phyloP scores from a whole-genome alignment of 1,139 yeast species.

The Yamadazyma kanchanaburiensis region DNA sequence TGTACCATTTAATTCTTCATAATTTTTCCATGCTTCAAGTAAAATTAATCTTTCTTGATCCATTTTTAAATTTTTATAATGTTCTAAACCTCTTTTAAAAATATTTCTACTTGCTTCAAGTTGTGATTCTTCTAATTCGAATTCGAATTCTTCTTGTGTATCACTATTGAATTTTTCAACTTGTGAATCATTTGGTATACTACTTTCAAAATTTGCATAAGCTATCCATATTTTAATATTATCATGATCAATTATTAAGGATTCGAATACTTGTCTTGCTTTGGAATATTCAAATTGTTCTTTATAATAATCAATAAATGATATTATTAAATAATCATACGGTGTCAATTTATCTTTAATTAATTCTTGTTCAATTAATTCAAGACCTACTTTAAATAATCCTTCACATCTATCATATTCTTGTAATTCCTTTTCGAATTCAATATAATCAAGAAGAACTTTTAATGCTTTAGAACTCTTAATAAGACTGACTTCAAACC shows the following conservation, averaged over 20 bases:
- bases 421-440: constrained; percentile 65
- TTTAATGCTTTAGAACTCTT: constrained; percentile 31
- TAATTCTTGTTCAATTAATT: constrained; percentile 14
- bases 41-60: constrained; percentile 50
- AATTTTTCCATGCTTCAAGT: constrained; percentile 62
- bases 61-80: constrained; percentile 33
- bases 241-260: constrained; percentile 32
- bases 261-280: constrained; percentile 54
- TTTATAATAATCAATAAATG: constrained; percentile 56
- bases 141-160: constrained; percentile 48
- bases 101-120: constrained; percentile 49
- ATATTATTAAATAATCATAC: constrained; percentile 34
- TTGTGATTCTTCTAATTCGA: constrained; percentile 52
- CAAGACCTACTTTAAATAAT: constrained; percentile 52
- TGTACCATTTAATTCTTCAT: constrained; percentile 65
- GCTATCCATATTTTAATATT: constrained; percentile 57
- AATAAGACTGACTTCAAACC: constrained; percentile 53
- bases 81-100: constrained; percentile 53
- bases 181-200: constrained; percentile 59
- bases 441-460: constrained; percentile 50
- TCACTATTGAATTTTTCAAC: constrained; percentile 33
- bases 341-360: constrained; percentile 14
- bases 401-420: constrained; percentile 68
- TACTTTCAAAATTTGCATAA: constrained; percentile 68
- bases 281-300: constrained; percentile 55